Conservation (phyloP, 2,329 filamentous ascomycete species). For the Cercospora sp. region DNA sequence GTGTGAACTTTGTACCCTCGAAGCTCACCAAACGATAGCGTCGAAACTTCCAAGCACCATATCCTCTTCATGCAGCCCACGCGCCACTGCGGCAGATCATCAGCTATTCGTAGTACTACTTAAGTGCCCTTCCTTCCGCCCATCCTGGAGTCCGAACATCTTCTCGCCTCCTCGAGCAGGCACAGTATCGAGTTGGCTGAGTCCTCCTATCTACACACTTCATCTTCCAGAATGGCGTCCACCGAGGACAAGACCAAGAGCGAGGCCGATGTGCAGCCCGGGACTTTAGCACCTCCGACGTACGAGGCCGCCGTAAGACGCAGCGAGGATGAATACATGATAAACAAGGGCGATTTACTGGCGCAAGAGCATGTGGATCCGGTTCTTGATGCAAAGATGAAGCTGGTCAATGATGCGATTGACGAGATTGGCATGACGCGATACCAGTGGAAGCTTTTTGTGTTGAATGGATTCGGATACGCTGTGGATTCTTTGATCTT, state of each 20-base stretch:
- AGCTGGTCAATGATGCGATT: constrained; percentile 65
- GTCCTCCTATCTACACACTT: background rate
- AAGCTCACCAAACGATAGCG: background rate
- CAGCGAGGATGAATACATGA: constrained; percentile 24
- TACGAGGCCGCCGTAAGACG: constrained; percentile 11
- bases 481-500: constrained; percentile 59
- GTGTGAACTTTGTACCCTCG: background rate
- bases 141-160: constrained; percentile 19
- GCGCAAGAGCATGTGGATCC: constrained; percentile 60
- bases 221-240: constrained; percentile 18
- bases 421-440: constrained; percentile 56
- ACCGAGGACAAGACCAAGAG: constrained; percentile 24
- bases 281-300: background rate
- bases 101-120: background rate
- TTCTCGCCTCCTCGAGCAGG: constrained; percentile 20
- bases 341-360: constrained; percentile 55
- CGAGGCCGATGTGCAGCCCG: background rate
- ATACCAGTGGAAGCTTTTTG: constrained; percentile 60
- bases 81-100: constrained; percentile 9
- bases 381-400: constrained; percentile 66
- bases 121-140: constrained; percentile 1
- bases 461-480: constrained; percentile 63
- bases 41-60: background rate
- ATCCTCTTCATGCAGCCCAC: constrained; percentile 1
- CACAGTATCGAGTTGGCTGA: constrained; percentile 22